phyloP scores from a whole-genome alignment of 2,329 filamentous ascomycete species.

The Magnaporthales sp. region DNA sequence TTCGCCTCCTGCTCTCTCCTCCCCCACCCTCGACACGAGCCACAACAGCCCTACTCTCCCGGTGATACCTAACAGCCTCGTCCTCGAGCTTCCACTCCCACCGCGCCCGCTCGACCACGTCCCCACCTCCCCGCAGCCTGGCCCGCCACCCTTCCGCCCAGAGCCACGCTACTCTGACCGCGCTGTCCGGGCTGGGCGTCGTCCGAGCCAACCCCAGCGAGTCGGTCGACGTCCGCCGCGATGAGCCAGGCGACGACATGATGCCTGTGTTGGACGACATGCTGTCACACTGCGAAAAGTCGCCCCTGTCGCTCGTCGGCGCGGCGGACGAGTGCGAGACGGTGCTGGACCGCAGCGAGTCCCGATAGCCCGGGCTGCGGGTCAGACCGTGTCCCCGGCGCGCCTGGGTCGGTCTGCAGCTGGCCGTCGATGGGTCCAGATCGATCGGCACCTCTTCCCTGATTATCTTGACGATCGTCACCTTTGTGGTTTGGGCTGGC shows the following conservation, averaged over 20 bases:
- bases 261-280: neutral
- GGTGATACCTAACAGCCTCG: neutral
- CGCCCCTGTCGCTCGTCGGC: neutral
- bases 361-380: neutral
- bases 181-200: conserved; percentile 9
- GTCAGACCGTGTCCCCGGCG: neutral
- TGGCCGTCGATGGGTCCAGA: neutral
- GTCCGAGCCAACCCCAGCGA: neutral
- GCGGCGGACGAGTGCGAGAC: neutral
- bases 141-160: conserved; percentile 28
- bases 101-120: conserved; percentile 23
- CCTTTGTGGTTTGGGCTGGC: neutral
- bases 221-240: neutral
- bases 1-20: neutral
- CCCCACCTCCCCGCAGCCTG: conserved; percentile 20
- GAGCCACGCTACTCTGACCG: conserved; percentile 26
- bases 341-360: neutral
- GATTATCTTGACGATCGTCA: neutral
- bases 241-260: neutral
- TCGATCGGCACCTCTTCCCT: conserved; percentile 2
- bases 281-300: neutral
- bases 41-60: neutral
- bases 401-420: neutral
- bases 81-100: conserved; percentile 18
- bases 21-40: neutral